These are phyloP conservation scores for Butyriboletus loyo DNA, from an alignment of 768 basidiomycete genomes.

Conservation along the genomic window DNA sequence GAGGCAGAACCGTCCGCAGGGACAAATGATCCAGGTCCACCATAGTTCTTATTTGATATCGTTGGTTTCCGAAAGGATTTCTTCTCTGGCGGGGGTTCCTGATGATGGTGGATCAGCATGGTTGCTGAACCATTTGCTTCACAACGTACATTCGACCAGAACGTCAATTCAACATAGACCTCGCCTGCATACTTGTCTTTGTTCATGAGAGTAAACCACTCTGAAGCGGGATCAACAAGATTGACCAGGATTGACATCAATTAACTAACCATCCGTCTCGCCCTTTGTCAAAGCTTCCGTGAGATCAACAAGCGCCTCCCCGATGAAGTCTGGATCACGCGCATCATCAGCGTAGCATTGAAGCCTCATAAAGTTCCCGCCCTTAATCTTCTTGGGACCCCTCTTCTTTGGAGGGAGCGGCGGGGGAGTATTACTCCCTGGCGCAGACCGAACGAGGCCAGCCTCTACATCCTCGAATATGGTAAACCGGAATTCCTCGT, in stretches of 20 bases:
- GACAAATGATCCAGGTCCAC: slow-evolving; percentile 74
- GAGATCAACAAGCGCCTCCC: slow-evolving; percentile 84
- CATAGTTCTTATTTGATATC: slow-evolving; percentile 61
- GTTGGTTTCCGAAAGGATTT: slow-evolving; percentile 49
- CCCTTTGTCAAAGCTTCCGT: slow-evolving; percentile 91
- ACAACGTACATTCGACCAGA: slow-evolving; percentile 83
- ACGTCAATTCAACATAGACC: slow-evolving; percentile 94
- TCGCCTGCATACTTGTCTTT: slow-evolving; percentile 96
- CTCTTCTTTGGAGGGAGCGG: slow-evolving; percentile 67
- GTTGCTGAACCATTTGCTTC: neutral
- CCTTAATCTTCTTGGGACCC: slow-evolving; percentile 53
- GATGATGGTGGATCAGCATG: slow-evolving; percentile 5
- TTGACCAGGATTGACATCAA: neutral
- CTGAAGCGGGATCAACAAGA: slow-evolving; percentile 41
- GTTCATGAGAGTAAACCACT: slow-evolving; percentile 89
- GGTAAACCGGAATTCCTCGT: slow-evolving; percentile 93
- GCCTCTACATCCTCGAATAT: slow-evolving; percentile 73
- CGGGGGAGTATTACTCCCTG: slow-evolving; percentile 51
- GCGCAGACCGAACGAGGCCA: slow-evolving; percentile 42
- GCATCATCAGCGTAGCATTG: slow-evolving; percentile 94
- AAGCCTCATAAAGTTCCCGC: slow-evolving; percentile 72
- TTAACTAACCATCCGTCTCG: slow-evolving; percentile 85
- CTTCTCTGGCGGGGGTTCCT: slow-evolving; percentile 82
- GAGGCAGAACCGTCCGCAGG: slow-evolving; percentile 41
- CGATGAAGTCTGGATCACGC: slow-evolving; percentile 93